Evolutionary conservation across 2,329 filamentous ascomycete genomes (phyloP).

Genomic region (Pseudocercospora pini-densiflorae): DNA sequence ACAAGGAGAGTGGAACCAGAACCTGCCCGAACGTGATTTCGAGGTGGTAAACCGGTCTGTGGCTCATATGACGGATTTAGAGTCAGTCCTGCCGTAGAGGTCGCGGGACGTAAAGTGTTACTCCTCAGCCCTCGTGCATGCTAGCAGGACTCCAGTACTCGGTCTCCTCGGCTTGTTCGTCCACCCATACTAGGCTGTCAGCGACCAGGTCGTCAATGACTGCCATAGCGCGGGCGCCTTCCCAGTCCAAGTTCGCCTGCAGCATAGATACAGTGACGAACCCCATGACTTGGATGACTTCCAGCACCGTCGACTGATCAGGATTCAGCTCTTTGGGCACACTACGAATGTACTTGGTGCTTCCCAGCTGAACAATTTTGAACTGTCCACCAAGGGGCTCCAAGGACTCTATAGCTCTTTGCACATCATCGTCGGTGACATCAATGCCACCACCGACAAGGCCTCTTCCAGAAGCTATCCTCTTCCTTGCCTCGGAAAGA

Average conservation of each 20-base stretch:
- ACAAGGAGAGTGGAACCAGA: too few relatives aligned
- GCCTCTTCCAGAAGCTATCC: slow-evolving; percentile 72
- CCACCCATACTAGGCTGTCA: slow-evolving; percentile 92
- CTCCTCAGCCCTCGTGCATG: slow-evolving; percentile 53
- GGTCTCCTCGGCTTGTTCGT: slow-evolving; percentile 80
- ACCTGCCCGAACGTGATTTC: too few relatives aligned
- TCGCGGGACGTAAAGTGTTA: too few relatives aligned
- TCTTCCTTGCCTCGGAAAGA: slow-evolving; percentile 76
- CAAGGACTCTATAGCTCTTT: slow-evolving; percentile 84
- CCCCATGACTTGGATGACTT: slow-evolving; percentile 86
- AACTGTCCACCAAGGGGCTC: slow-evolving; percentile 88
- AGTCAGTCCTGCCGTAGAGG: too few relatives aligned
- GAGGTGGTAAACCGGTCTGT: too few relatives aligned
- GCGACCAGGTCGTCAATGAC: slow-evolving; percentile 88
- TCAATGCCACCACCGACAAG: slow-evolving; percentile 77
- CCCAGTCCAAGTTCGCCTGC: slow-evolving; percentile 84
- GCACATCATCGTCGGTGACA: slow-evolving; percentile 89
- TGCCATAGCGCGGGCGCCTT: slow-evolving; percentile 80
- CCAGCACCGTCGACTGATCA: slow-evolving; percentile 89
- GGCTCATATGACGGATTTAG: too few relatives aligned
- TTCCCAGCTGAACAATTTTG: slow-evolving; percentile 80
- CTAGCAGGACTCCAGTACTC: slow-evolving; percentile 93
- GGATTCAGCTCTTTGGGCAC: slow-evolving; percentile 94
- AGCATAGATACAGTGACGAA: slow-evolving; percentile 91
- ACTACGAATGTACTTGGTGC: slow-evolving; percentile 84